These are phyloP conservation scores for Cryomyces antarcticus DNA, from an alignment of 495 filamentous ascomycete genomes.

Conservation along the genomic window DNA sequence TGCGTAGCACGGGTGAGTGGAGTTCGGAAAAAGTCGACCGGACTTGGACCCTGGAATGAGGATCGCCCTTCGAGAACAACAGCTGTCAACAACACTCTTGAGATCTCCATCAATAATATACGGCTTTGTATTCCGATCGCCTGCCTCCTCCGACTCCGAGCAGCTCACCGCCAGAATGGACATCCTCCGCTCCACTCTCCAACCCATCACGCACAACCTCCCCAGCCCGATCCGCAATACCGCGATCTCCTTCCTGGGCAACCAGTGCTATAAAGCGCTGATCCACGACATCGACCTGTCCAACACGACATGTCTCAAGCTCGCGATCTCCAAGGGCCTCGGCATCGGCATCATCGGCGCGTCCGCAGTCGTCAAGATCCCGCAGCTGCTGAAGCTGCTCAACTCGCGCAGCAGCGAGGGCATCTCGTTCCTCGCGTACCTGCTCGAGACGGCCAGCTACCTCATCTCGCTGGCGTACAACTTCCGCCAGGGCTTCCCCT, in stretches of 20 bases:
- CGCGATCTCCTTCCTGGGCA: constrained; percentile 60
- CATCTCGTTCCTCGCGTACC: constrained; percentile 72
- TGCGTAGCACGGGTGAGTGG: no score
- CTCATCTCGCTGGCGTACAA: constrained; percentile 82
- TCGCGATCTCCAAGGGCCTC: constrained; percentile 76
- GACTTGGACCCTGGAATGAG: no score
- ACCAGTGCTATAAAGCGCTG: constrained; percentile 62
- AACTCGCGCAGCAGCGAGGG: constrained; percentile 58
- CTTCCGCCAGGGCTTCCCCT: constrained; percentile 71
- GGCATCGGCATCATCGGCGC: constrained; percentile 82
- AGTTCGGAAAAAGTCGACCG: no score
- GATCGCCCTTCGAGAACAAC: no score
- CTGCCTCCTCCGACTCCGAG: no score
- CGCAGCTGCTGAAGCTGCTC: constrained; percentile 82
- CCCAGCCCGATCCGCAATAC: constrained; percentile 57
- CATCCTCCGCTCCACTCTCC: constrained; percentile 42
- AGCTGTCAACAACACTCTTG: no score
- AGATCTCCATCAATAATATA: no score
- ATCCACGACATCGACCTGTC: constrained; percentile 60
- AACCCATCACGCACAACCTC: constrained; percentile 60
- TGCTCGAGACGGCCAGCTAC: constrained; percentile 71
- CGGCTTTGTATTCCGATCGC: no score
- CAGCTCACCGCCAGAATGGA: constrained; percentile 16
- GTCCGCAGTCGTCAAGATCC: constrained; percentile 80
- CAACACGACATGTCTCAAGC: constrained; percentile 53